Evolutionary conservation across 192 early-diverging fungal genomes (phyloP), one percentile per base, ranked within the genome.

Genomic region (Backusella macrospora): DNA sequence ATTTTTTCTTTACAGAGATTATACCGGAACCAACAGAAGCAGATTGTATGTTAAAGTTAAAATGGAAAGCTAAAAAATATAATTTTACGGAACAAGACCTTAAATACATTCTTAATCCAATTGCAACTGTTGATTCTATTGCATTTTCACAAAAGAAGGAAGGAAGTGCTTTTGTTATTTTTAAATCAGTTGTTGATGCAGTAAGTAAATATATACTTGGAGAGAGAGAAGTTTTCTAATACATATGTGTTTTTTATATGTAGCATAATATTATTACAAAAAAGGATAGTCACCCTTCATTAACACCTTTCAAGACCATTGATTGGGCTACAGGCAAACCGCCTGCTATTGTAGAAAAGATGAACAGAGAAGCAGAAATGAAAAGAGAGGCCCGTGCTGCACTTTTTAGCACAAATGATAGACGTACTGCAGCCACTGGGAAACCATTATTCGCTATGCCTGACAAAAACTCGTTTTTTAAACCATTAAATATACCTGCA

Each of bases 1-100:
- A 16, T 29, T 37, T 44, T 39, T 21, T 13, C 29, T 72, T 14
- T 65, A 37, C 59, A 75, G 65, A 59, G 10, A 18, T 65, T 12
- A 59, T 59, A 59, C 69, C 76, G 3, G 76, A 82, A 55, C 39
- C 74, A 23, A 78, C 68, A 8, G 82, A 84, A 26, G 39, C 83
- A 65, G 86, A 87, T 42, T 76, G 76, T 23, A 80, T 84, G 15
- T 71, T 87, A 38, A 78, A 78, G 66, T 59, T 87, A 44, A 87
- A 80, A 65, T 87, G 86, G 86, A 87, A 85, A 34, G 76, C 75
- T 37, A 87, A 85, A 65, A 83, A 82, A 37, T 52, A 82, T 12
- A 52, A 68, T 15, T 82, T 82, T 45, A 77, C 83, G 6, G 45
- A 64, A 23, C 63, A 76, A 15, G 76, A 73, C 18, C n/a, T 87